Base-by-base conservation (phyloP, 2,329 filamentous ascomycete genomes). In the Hymenoscyphus infarciens region DNA sequence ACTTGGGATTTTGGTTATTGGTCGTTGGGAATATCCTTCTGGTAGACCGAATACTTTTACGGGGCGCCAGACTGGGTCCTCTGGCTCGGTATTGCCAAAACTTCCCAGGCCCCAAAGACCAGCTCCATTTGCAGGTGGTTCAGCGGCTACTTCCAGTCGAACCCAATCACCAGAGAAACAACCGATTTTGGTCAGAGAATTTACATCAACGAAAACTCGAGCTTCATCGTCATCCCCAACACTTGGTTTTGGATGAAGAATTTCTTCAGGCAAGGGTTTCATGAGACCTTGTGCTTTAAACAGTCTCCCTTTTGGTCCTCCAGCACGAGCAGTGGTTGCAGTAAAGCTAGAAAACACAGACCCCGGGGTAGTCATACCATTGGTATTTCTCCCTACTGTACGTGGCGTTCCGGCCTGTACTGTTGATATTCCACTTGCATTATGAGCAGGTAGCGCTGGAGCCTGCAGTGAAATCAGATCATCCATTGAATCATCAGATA, bases 101-200 rank as follows among this genome's bases (percentile, higher is more conserved):
- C 85, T 87, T 25, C 86, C 86, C 3, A 92, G 79, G 1, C 87
- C 87, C 78, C 87, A 89, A 0, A 83, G 79, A 58, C 83, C 89
- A 68, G 85, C 85, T 19, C 82, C 89, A 74, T 86, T 89, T 16
- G 80, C 78, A 25, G 84, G 88, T 63, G 91, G 89, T 72, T 92
- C 91, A 67, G 90, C 83, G 0, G 90, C 84, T 5, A 86, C 82
- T 76, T 97, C 92, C 11, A 97, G 81, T 25, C 89, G 87, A 11
- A 97, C 92, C 95, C 95, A 99, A 73, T 99, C 95, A 33, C 95
- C 95, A 0, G 94, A 98, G 74, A 99, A 99, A 75, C 94, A 98
- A 16, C 94, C 93, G 60, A 99, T 89, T 69, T 93, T 92, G 15
- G 91, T 89, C 22, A 99, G 77, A 1, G 91, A 91, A 62, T 86